Evolutionary conservation across 225 moss, liverwort and hornwort species (phyloP).

Genomic region (Takakia lepidozioides): DNA sequence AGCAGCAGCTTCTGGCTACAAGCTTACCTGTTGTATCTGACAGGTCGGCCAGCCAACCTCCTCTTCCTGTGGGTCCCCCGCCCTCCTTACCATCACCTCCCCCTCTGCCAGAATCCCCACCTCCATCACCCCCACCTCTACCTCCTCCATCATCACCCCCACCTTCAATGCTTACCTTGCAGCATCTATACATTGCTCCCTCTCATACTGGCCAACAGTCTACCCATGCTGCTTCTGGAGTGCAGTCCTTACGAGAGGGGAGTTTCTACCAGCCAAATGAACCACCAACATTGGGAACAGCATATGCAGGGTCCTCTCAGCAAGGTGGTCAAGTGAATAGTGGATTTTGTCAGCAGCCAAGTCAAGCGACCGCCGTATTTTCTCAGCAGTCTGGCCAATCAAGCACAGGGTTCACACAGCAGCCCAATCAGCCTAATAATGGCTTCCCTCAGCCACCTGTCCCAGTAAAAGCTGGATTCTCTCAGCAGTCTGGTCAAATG

Average conservation of each 20-base stretch:
- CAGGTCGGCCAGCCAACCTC: constrained; percentile 38
- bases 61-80: constrained; percentile 75
- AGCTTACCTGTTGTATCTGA: constrained; percentile 29
- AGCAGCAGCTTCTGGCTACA: constrained; percentile 29
- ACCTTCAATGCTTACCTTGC: constrained; percentile 20
- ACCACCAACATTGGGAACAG: constrained; percentile 18
- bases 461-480: constrained; percentile 25
- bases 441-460: constrained; percentile 12
- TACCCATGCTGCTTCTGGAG: too few relatives aligned
- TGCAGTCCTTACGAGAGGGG: constrained; percentile 19
- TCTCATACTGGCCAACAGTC: constrained; percentile 20
- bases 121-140: constrained; percentile 63
- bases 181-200: constrained; percentile 15
- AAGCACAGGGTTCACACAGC: constrained; percentile 21
- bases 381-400: constrained; percentile 22
- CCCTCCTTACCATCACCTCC: constrained; percentile 75
- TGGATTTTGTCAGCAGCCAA: constrained; percentile 7
- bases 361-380: constrained; percentile 21
- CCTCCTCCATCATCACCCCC: constrained; percentile 50
- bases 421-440: constrained; percentile 12
- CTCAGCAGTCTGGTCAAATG: constrained; percentile 16
- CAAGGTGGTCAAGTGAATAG: constrained; percentile 11
- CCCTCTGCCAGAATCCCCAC: constrained; percentile 71
- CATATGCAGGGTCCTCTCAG: constrained; percentile 10
- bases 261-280: constrained; percentile 20